Conservation (phyloP, 176 grass and related monocot genomes). For the Tillandsia leiboldiana region DNA sequence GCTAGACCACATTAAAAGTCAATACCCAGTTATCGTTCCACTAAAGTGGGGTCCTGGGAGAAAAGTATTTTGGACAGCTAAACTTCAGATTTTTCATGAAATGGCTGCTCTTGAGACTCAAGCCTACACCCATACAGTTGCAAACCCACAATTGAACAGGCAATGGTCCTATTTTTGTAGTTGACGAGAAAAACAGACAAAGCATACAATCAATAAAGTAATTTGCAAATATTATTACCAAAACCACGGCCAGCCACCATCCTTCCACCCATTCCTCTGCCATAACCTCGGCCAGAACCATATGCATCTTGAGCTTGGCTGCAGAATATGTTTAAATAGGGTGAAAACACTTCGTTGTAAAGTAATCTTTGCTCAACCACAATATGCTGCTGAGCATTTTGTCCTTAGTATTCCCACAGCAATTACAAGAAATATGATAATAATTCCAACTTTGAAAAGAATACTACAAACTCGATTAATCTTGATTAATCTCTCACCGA, state of each 20-base stretch:
- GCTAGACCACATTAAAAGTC: not conserved
- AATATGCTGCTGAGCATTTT: not conserved
- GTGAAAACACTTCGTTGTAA: constrained; percentile 5
- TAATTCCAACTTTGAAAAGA: not conserved
- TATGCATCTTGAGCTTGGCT: constrained; percentile 78
- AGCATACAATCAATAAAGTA: not conserved
- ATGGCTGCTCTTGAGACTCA: too few relatives aligned
- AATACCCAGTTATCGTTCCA: not conserved
- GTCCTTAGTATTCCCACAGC: not conserved
- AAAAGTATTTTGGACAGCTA: too few relatives aligned
- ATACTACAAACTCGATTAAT: not conserved
- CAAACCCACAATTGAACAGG: not conserved
- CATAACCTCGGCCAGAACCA: constrained; percentile 74
- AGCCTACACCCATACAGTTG: not conserved
- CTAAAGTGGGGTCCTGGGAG: too few relatives aligned
- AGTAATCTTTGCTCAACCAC: not conserved
- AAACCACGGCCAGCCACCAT: constrained; percentile 75
- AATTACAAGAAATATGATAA: constrained; percentile 6
- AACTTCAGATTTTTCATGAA: too few relatives aligned
- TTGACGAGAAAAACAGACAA: not conserved
- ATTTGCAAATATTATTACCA: constrained; percentile 50
- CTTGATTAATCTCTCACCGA: constrained; percentile 25
- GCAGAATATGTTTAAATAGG: constrained; percentile 2
- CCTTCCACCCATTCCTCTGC: constrained; percentile 78
- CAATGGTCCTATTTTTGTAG: too few relatives aligned